These are phyloP conservation scores for Skeletonema menzelii DNA, from an alignment of 108 stramenopile species.

Conservation along the genomic window DNA sequence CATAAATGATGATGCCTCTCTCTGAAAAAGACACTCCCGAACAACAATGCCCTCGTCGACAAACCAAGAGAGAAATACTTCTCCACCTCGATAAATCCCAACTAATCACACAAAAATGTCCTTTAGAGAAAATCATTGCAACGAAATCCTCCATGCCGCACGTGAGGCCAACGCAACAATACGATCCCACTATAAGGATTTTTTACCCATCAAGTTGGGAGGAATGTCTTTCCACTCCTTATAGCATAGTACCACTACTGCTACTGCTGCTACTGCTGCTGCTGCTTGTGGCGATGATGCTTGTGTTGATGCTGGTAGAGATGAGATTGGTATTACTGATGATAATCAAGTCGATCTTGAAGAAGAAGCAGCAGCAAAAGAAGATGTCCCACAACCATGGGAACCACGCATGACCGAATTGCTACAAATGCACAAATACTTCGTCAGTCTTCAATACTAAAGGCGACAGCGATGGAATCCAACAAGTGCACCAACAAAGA, in stretches of 20 bases:
- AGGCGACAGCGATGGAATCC: background rate
- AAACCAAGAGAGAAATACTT: background rate
- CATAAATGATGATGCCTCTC: background rate
- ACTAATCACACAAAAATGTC: constrained; percentile 6
- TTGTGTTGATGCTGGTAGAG: background rate
- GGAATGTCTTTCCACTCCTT: constrained; percentile 15
- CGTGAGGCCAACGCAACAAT: background rate
- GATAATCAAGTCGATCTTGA: background rate
- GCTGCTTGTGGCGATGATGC: constrained; percentile 2
- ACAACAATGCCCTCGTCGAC: background rate
- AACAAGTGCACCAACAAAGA: background rate
- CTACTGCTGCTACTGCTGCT: background rate
- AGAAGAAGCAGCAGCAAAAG: background rate
- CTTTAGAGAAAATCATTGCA: constrained; percentile 1
- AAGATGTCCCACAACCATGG: background rate
- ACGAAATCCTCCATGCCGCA: background rate
- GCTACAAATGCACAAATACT: background rate
- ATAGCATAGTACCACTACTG: background rate
- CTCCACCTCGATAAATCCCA: constrained; percentile 2
- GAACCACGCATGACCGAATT: background rate
- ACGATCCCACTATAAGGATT: background rate
- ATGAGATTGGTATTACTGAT: background rate
- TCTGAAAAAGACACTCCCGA: background rate
- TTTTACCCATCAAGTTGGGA: constrained; percentile 13
- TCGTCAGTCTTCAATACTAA: background rate